A percentile compares a stretch with the other conserved stretches of the same genome.
These are phyloP conservation scores for Nannochloropsis salina DNA, from an alignment of 108 stramenopile species.

Conservation along the genomic window DNA sequence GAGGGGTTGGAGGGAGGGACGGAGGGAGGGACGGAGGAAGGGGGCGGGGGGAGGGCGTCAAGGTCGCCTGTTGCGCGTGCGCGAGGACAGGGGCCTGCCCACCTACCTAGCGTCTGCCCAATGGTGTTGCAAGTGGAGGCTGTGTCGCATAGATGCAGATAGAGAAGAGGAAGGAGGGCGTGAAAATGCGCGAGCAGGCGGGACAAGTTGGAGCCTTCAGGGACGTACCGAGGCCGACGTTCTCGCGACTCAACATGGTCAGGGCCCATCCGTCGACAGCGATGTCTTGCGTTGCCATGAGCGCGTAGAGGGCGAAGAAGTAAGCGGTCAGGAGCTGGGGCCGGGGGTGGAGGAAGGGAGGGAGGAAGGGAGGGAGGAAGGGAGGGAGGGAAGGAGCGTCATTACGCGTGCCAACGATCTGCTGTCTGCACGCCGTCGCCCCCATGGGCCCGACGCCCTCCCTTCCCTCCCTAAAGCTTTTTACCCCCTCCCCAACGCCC, in stretches of 20 bases:
- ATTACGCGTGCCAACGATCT: neutral
- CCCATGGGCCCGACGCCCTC: neutral
- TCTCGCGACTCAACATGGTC: slow-evolving; percentile 89
- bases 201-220: neutral
- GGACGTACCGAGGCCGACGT: slow-evolving; percentile 68
- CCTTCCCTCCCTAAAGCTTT: neutral
- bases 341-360: neutral
- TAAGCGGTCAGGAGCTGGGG: slow-evolving; percentile 68
- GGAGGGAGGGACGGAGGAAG: neutral
- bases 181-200: neutral
- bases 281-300: slow-evolving; percentile 99
- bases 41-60: neutral
- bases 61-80: too few relatives aligned
- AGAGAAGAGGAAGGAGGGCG: neutral
- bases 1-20: neutral
- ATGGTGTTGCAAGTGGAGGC: slow-evolving; percentile 87
- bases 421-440: neutral
- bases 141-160: neutral
- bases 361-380: neutral
- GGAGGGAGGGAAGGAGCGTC: slow-evolving; percentile 56
- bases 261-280: slow-evolving; percentile 99
- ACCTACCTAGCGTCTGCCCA: slow-evolving; percentile 81
- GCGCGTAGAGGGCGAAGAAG: slow-evolving; percentile 89
- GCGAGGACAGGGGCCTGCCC: neutral
- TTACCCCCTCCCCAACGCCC: neutral